Base-by-base conservation (phyloP, 495 filamentous ascomycete species). In the Halenospora varia region DNA sequence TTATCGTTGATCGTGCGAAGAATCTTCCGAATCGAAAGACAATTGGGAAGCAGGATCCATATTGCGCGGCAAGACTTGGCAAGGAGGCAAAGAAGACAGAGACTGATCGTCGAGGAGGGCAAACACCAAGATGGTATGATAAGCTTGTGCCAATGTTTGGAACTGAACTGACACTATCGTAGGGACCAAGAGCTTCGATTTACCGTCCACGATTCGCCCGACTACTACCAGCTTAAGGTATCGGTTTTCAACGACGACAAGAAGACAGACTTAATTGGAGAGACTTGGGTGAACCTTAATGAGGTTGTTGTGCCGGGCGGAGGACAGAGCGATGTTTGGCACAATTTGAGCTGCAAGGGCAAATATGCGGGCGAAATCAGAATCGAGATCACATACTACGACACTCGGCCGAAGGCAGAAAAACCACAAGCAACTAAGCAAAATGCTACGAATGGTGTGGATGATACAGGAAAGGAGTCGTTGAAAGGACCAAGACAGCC, bases 151-250 rank as follows among this genome's bases (percentile, higher is more conserved):
- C 9, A 40, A 40, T 15, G 35, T 9, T 2, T 17, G 22, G 15
- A 29, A 41, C 40, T 1, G 10, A 41, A 35, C 10, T 13, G 22
- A 1, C n/a, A 20, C 19, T 56, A 41, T 25, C 51, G 13, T 66
- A 98, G 94, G 94, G 94, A 99, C 68, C 90, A 97, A 67, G 94
- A 99, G 71, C 81, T 99, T 26, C 89, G 95, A 45, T 99, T 96
- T 64, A 90, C 82, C 44, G 94, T 99, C 42, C 92, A 96, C 75
- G 92, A 97, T 66, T 97, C 92, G 10, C 86, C 92, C 2, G 94
- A 99, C 65, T 99, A 97, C 75, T 88, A 88, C 66, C 88, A 89
- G 62, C 76, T 99, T 29, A 97, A 99, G 70, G 82, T 97, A 15
- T 95, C 92, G 3, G 85, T 96, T 3, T 97, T 97, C 78, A 97